Percentiles rank a stretch among this genome's conserved stretches.
These are phyloP conservation scores for Dianthus caryophyllus DNA, from an alignment of 148 eudicot species.

Conservation along the genomic window DNA sequence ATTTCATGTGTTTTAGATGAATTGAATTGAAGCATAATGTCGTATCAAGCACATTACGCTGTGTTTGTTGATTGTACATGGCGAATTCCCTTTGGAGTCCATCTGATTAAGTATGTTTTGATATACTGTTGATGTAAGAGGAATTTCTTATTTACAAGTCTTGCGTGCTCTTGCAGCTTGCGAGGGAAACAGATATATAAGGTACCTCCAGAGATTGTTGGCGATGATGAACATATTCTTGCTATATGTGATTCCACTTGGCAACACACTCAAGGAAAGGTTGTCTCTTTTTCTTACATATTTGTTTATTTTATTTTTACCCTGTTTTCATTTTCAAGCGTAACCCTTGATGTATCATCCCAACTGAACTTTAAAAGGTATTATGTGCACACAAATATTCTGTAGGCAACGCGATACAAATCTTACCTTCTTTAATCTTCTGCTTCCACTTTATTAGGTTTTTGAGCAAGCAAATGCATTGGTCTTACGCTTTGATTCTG, in stretches of 20 bases:
- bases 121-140: neutral
- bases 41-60: neutral
- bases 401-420: neutral
- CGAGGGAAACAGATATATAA: conserved; percentile 72
- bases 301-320: neutral
- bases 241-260: conserved; percentile 55
- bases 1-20: neutral
- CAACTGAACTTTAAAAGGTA: neutral
- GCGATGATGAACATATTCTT: conserved; percentile 65
- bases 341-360: neutral
- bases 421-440: neutral
- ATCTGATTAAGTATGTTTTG: neutral
- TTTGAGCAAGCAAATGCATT: conserved; percentile 80
- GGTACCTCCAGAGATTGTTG: conserved; percentile 65
- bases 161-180: conserved; percentile 43
- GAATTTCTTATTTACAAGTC: neutral
- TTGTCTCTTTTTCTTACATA: neutral
- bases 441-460: conserved; percentile 41
- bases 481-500: conserved; percentile 66
- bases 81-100: neutral
- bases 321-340: neutral
- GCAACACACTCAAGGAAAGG: conserved; percentile 47
- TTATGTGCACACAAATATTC: neutral
- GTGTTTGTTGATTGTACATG: neutral
- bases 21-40: neutral